Conservation (phyloP, 352 stramenopile species). For the Globisporangium rhizosaccharum region DNA sequence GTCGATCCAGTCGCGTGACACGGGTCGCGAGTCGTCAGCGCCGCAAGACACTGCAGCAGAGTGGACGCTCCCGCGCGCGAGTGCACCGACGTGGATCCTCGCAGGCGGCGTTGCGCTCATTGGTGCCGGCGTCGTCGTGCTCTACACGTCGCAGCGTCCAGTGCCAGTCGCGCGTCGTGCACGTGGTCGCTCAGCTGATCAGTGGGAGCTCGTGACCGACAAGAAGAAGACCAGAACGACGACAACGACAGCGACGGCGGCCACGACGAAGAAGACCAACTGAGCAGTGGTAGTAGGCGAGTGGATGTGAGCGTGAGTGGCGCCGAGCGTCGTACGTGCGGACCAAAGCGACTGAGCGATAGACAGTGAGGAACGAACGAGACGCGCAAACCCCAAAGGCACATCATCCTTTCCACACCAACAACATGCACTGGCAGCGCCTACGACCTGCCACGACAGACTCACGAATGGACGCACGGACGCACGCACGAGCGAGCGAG, state of each 20-base stretch:
- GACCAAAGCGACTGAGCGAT: not conserved
- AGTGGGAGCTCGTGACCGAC: slow-evolving; percentile 7
- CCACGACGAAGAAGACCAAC: slow-evolving; percentile 6
- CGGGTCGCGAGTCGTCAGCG: not conserved
- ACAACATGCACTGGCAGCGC: no score
- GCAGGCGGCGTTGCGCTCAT: slow-evolving; percentile 42
- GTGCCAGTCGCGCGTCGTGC: slow-evolving; percentile 1
- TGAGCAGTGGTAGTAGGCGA: not conserved
- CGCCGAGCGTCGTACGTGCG: not conserved
- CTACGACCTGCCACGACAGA: not conserved
- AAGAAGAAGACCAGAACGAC: not conserved
- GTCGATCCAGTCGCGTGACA: slow-evolving; percentile 34
- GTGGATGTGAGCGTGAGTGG: not conserved
- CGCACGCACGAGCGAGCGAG: no score
- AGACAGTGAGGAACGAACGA: not conserved
- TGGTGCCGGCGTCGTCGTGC: slow-evolving; percentile 34
- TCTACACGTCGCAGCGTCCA: slow-evolving; percentile 40
- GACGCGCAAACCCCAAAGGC: not conserved
- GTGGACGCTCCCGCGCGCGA: not conserved
- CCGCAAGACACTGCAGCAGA: not conserved
- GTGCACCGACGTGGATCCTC: slow-evolving; percentile 34
- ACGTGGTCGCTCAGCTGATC: slow-evolving; percentile 7
- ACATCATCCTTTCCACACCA: not conserved
- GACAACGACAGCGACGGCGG: not conserved
- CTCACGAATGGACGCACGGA: not conserved